Conservation (phyloP, 768 basidiomycete species). For the Hericium alpestre region DNA sequence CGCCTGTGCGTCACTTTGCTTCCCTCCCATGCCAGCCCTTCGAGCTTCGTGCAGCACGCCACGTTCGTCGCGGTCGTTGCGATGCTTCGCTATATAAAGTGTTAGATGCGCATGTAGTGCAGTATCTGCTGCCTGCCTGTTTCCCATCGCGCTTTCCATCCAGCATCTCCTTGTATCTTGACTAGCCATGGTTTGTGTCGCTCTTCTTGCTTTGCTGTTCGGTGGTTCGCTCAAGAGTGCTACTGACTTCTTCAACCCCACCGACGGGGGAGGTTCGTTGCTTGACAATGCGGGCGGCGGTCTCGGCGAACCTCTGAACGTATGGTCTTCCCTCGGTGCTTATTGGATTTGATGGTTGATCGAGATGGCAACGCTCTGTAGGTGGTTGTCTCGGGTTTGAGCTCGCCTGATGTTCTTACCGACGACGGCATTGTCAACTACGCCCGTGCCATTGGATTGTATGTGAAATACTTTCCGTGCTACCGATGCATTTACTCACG, state of each 20-base stretch:
- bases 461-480: not conserved
- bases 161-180: not conserved
- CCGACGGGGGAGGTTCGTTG: not conserved
- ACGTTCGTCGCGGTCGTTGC: not conserved
- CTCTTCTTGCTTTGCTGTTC: not conserved
- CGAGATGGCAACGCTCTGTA: not conserved
- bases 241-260: not conserved
- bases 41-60: too few relatives aligned
- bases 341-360: not conserved
- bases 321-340: not conserved
- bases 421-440: conserved; percentile 9
- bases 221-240: not conserved
- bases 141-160: not conserved
- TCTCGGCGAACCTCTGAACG: conserved; percentile 13
- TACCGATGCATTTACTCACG: not conserved
- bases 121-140: not conserved
- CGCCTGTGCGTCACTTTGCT: too few relatives aligned
- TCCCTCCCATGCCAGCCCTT: too few relatives aligned
- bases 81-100: not conserved
- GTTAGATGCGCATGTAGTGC: not conserved
- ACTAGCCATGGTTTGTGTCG: not conserved
- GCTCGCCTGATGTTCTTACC: conserved; percentile 6
- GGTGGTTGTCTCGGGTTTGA: conserved; percentile 11
- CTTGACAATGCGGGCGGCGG: not conserved
- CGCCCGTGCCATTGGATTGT: conserved; percentile 11